Evolutionary conservation across 2,329 filamentous ascomycete genomes (phyloP).

Genomic region (Fusarium beomiforme): DNA sequence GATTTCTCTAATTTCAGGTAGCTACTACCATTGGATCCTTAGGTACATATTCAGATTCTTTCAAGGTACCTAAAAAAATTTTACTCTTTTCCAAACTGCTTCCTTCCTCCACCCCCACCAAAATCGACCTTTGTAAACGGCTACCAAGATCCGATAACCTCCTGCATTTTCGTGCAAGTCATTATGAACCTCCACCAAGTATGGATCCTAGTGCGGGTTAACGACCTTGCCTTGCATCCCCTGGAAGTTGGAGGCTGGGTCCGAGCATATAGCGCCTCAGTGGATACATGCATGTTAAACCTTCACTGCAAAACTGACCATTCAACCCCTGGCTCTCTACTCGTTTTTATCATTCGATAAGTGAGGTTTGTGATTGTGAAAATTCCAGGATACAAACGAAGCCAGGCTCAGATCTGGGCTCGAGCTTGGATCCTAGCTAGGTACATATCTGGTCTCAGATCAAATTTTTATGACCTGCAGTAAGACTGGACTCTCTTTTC

Average conservation of each 20-base stretch:
- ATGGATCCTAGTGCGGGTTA: constrained; percentile 9
- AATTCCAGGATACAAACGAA: constrained; percentile 16
- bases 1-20: not conserved
- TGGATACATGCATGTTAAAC: constrained; percentile 16
- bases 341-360: constrained; percentile 35
- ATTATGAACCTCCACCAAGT: constrained; percentile 23
- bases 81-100: not conserved
- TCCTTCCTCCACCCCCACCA: constrained; percentile 13
- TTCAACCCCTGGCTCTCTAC: constrained; percentile 9
- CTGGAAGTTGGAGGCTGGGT: constrained; percentile 17
- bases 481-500: not conserved
- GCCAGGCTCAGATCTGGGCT: constrained; percentile 31
- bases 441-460: constrained; percentile 11
- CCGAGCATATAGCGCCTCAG: constrained; percentile 21
- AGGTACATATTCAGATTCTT: not conserved
- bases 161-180: constrained; percentile 31
- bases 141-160: constrained; percentile 23
- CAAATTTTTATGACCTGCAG: constrained; percentile 13
- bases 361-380: constrained; percentile 14
- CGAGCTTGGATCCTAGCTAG: constrained; percentile 18
- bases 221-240: constrained; percentile 15
- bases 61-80: too few species aligned
- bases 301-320: constrained; percentile 17
- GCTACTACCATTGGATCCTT: not conserved
- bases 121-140: constrained; percentile 18